Percentiles rank a stretch among this genome's conserved stretches.
Evolutionary conservation across 2,329 filamentous ascomycete genomes (phyloP).

Genomic region (Scytalidium sp.): DNA sequence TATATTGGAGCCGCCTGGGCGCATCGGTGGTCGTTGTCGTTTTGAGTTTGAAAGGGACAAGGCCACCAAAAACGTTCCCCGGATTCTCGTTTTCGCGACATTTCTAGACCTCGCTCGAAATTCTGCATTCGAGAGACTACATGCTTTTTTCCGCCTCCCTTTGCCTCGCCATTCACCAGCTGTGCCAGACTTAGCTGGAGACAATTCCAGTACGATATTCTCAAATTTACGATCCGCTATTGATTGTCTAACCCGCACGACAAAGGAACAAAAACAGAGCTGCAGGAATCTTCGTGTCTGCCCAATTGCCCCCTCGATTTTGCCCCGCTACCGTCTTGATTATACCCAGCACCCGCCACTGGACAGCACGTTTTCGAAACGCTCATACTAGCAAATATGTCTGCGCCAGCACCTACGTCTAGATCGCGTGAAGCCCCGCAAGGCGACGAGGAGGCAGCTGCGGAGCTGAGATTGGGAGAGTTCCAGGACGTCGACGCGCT

Average conservation of each 20-base stretch:
- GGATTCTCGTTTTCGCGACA: not conserved
- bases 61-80: no score
- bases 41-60: not conserved
- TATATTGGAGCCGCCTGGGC: not conserved
- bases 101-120: not conserved
- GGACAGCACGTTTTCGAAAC: no score
- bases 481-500: constrained; percentile 90
- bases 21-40: not conserved
- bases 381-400: no score
- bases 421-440: constrained; percentile 66
- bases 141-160: not conserved
- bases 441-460: constrained; percentile 84
- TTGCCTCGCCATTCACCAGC: not conserved
- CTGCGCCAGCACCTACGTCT: constrained; percentile 39
- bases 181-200: no score
- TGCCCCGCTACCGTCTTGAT: no score
- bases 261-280: no score
- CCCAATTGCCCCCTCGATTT: no score
- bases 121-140: not conserved
- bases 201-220: no score
- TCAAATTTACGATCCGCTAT: no score
- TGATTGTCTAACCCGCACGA: no score
- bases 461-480: constrained; percentile 82
- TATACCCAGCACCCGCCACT: no score
- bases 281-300: no score